These are phyloP conservation scores for Cephalotrichum gorgonifer DNA, from an alignment of 2,329 filamentous ascomycete species.

Conservation along the genomic window DNA sequence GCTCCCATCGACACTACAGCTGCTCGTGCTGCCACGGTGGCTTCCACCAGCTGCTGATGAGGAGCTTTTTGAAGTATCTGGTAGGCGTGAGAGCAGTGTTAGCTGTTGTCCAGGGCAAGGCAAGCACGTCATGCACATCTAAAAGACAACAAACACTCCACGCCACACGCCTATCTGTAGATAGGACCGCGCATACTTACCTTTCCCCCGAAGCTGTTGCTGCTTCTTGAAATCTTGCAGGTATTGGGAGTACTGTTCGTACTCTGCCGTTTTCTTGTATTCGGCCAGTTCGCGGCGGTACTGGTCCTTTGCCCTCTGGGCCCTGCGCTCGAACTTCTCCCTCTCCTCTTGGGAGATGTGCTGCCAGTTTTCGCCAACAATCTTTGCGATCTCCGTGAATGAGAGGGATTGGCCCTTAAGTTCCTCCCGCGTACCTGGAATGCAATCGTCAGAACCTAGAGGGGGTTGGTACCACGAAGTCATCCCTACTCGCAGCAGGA, in stretches of 20 bases:
- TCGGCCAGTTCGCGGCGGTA: constrained; percentile 63
- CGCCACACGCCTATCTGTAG: neutral
- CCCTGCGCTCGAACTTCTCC: constrained; percentile 62
- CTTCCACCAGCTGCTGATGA: neutral
- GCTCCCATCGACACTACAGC: neutral
- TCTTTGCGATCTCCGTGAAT: constrained; percentile 75
- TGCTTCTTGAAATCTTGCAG: constrained; percentile 69
- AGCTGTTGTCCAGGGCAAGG: too few species aligned
- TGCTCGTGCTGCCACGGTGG: neutral
- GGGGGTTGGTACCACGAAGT: too few species aligned
- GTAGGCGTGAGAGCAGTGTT: constrained; percentile 9
- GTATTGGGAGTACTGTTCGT: constrained; percentile 60
- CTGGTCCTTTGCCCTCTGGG: constrained; percentile 63
- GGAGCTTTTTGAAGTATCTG: constrained; percentile 35
- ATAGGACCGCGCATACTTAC: constrained; percentile 22
- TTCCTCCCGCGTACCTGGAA: constrained; percentile 62
- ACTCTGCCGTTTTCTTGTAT: constrained; percentile 69
- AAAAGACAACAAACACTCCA: too few species aligned
- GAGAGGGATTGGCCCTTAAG: constrained; percentile 66
- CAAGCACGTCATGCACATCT: too few species aligned
- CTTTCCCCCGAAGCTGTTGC: constrained; percentile 48
- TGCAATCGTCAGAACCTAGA: neutral
- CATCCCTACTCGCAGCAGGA: neutral
- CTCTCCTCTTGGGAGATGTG: constrained; percentile 55
- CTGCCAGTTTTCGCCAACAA: constrained; percentile 77